Base-by-base conservation (phyloP, 441 rosid species). In the Bruguiera hainesii region DNA sequence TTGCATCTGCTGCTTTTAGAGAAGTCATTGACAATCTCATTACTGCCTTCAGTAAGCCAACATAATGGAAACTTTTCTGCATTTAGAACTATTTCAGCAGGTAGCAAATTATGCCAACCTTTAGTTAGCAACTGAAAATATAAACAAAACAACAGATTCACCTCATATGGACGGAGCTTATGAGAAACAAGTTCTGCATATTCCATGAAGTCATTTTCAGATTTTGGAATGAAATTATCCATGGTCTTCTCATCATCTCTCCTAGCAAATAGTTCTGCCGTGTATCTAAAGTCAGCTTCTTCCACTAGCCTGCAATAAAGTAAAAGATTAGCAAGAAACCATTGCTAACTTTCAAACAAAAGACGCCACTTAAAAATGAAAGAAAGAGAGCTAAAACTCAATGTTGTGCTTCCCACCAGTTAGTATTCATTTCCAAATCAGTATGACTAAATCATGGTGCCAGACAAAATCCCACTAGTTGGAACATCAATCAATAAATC, bases 31-130 rank as follows among this genome's bases (percentile, higher is more conserved):
- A 87, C 37, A 83, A 75, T 82, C 97, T 90, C 87, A 90, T 87
- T 25, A 90, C 84, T 6, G 91, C 71, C 84, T 91, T 93, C 37
- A 94, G 90, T 42, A 94, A 76, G 18, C 78, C 78, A 30, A 81
- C 83, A 73, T 88, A 93, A 74, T 91, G 95, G 72, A 29, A 93
- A 66, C 93, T 89, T 88, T 91, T 91, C 98, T 91, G 93, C 84
- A 79, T 42, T 55, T 46, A 37, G 55, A 62, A 72, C 57, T 7
- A 49, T 56, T 39, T 55, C 25, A 15, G 58, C 37, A 68, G 21
- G 30, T 73, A 13, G 74, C 60, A 76, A 66, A 48, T 35, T 23
- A 20, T 30, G 31, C 21, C 55, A 9, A 42, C 23, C 39, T 65
- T 23, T 9, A 56, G 13, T 18, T 6, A 18, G 15, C 37, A 48